These are phyloP conservation scores for Penicillium simplicissimum DNA, from an alignment of 495 filamentous ascomycete species.

Conservation along the genomic window DNA sequence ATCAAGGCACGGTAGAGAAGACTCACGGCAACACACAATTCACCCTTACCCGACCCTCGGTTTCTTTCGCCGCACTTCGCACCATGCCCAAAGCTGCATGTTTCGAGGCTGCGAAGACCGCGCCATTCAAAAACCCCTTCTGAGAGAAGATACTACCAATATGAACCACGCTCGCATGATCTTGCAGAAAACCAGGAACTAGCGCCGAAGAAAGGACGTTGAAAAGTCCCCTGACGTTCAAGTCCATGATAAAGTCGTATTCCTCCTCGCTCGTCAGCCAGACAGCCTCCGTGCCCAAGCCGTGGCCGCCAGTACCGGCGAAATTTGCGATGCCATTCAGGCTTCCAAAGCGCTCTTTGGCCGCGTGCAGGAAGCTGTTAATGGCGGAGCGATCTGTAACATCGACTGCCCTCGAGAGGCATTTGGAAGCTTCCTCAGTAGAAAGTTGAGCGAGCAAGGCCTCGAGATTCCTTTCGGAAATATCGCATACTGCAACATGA, in stretches of 20 bases:
- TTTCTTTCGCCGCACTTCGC: neutral
- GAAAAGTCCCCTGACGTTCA: neutral
- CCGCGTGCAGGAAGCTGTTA: neutral
- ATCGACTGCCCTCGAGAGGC: neutral
- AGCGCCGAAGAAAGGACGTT: neutral
- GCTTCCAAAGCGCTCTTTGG: neutral
- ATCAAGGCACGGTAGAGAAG: too few relatives aligned
- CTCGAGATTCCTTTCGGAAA: neutral
- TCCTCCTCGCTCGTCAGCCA: neutral
- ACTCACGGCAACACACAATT: neutral
- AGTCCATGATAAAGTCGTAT: conserved; percentile 1
- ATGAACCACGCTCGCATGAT: neutral
- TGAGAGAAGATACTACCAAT: neutral
- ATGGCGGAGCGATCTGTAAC: neutral
- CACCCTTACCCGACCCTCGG: neutral
- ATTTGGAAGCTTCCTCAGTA: neutral
- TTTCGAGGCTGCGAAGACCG: neutral
- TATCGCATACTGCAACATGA: neutral
- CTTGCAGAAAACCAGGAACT: neutral
- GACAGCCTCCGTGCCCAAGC: neutral
- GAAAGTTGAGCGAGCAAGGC: neutral
- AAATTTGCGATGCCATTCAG: neutral
- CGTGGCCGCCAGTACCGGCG: neutral
- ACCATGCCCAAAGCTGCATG: conserved; percentile 3
- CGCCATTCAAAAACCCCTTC: neutral